Conservation (phyloP, 2,329 filamentous ascomycete species). For the Trichoderma asperellum region DNA sequence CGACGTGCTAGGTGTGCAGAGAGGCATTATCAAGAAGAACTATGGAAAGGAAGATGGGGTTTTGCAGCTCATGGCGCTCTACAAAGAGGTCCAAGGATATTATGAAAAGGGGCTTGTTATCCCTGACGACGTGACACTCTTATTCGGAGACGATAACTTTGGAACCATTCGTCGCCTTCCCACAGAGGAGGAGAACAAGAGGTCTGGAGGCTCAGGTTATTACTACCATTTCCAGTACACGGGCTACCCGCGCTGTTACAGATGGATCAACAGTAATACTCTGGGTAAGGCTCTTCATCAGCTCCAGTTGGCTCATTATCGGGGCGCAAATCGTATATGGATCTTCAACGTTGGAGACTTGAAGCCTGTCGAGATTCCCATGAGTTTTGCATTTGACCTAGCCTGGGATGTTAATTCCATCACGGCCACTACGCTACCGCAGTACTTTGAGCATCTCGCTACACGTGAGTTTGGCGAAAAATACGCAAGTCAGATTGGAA, state of each 20-base stretch:
- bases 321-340: conserved; percentile 58
- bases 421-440: conserved; percentile 44
- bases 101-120: conserved; percentile 63
- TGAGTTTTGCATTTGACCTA: conserved; percentile 59
- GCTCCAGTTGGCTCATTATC: conserved; percentile 56
- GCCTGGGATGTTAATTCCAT: conserved; percentile 58
- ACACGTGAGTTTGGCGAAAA: conserved; percentile 55
- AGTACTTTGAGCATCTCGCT: conserved; percentile 53
- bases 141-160: conserved; percentile 67
- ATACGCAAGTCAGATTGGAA: conserved; percentile 51
- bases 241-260: conserved; percentile 62
- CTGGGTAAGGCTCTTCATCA: conserved; percentile 54
- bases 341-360: conserved; percentile 66
- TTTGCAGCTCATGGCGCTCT: conserved; percentile 63
- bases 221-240: conserved; percentile 66
- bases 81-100: conserved; percentile 67
- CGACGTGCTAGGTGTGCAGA: conserved; percentile 59
- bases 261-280: conserved; percentile 66
- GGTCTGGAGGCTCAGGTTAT: conserved; percentile 59
- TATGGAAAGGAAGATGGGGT: conserved; percentile 51
- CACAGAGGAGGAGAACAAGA: conserved; percentile 52
- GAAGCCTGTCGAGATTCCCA: conserved; percentile 60
- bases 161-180: conserved; percentile 63
- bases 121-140: conserved; percentile 63
- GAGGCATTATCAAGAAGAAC: conserved; percentile 56